These are phyloP conservation scores for Rhizophagus prolifer DNA, from an alignment of 192 early-diverging fungal species.

Conservation along the genomic window DNA sequence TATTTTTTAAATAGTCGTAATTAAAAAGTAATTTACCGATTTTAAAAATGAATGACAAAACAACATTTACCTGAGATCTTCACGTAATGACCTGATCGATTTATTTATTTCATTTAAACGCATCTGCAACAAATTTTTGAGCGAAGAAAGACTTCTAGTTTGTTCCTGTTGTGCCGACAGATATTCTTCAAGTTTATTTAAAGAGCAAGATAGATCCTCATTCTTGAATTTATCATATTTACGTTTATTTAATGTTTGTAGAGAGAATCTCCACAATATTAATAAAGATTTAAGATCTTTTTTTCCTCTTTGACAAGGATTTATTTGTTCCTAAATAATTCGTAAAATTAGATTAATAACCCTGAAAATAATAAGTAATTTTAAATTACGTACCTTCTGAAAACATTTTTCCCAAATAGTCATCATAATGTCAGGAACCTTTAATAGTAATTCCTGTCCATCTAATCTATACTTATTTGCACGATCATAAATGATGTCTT, in stretches of 20 bases:
- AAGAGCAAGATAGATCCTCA: neutral
- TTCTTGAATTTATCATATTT: neutral
- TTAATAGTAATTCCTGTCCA: neutral
- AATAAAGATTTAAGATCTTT: constrained; percentile 10
- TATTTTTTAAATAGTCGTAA: too few relatives aligned
- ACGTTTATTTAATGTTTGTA: neutral
- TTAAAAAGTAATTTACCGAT: neutral
- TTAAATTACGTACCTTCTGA: neutral
- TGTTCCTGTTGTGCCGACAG: neutral
- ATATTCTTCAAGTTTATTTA: neutral
- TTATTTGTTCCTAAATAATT: constrained; percentile 1
- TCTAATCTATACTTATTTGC: constrained; percentile 9
- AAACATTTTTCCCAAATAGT: constrained; percentile 4
- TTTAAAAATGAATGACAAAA: neutral
- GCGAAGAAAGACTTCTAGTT: neutral
- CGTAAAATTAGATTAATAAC: neutral
- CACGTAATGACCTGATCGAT: neutral
- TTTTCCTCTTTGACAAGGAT: constrained; percentile 1
- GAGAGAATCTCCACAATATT: neutral
- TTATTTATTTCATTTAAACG: constrained; percentile 19
- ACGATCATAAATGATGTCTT: neutral
- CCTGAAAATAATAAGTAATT: neutral
- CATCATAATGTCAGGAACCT: constrained; percentile 10
- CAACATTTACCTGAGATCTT: neutral
- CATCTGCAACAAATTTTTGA: neutral